Evolutionary conservation across 2,329 filamentous ascomycete genomes (phyloP).

Genomic region (Fusarium begoniae): DNA sequence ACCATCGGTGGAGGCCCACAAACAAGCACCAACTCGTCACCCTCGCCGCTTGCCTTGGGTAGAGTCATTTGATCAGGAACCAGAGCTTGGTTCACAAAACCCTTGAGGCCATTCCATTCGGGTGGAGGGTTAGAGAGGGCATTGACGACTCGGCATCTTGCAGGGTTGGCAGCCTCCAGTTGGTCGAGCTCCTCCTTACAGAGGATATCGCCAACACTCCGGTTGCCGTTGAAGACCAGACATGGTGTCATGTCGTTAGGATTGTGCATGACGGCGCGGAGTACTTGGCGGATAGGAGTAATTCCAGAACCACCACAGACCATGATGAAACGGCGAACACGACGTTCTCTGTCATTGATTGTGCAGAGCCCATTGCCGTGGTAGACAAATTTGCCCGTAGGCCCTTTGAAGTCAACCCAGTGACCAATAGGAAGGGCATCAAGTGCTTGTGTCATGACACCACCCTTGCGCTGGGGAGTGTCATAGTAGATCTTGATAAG

Average conservation of each 20-base stretch:
- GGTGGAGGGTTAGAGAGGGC: conserved; percentile 71
- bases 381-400: conserved; percentile 87
- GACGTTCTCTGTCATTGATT: conserved; percentile 65
- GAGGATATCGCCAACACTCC: conserved; percentile 82
- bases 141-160: conserved; percentile 72
- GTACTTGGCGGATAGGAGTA: conserved; percentile 89
- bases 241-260: conserved; percentile 71
- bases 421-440: conserved; percentile 77
- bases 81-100: conserved; percentile 71
- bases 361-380: conserved; percentile 70
- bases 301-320: conserved; percentile 89
- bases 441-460: conserved; percentile 84
- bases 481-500: conserved; percentile 86
- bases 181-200: conserved; percentile 76
- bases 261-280: conserved; percentile 72
- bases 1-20: conserved; percentile 84
- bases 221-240: conserved; percentile 81
- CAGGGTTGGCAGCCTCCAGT: conserved; percentile 62
- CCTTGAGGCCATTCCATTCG: conserved; percentile 73
- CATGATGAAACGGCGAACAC: conserved; percentile 79
- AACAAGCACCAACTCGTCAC: conserved; percentile 73
- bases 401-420: conserved; percentile 85
- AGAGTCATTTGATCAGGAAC: conserved; percentile 65
- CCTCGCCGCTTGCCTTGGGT: conserved; percentile 47
- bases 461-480: conserved; percentile 65